A percentile compares a stretch with the other conserved stretches of the same genome.
These are phyloP conservation scores for Xylaria sp. DNA, from an alignment of 2,329 filamentous ascomycete species.

Conservation along the genomic window DNA sequence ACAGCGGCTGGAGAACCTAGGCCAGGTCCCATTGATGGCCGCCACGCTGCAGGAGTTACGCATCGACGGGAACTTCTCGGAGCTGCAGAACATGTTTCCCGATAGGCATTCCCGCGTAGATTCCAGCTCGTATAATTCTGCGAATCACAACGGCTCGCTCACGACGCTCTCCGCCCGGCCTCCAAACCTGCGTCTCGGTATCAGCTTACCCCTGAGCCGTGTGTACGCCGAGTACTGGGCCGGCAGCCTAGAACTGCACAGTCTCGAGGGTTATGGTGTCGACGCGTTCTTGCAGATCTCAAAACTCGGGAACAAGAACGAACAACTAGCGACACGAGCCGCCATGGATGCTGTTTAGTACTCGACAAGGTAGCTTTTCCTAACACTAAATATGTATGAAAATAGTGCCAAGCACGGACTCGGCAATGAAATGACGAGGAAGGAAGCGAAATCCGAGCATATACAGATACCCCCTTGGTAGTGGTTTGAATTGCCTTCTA, in stretches of 20 bases:
- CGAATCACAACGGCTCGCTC: slow-evolving; percentile 66
- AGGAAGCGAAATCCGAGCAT: background rate
- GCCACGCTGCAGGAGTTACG: slow-evolving; percentile 90
- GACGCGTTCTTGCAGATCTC: slow-evolving; percentile 97
- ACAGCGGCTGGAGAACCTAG: slow-evolving; percentile 81
- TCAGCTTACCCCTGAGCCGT: slow-evolving; percentile 90
- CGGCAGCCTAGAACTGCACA: slow-evolving; percentile 87
- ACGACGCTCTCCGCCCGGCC: slow-evolving; percentile 81
- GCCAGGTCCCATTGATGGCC: slow-evolving; percentile 86
- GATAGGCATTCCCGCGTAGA: background rate
- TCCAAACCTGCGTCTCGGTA: slow-evolving; percentile 85
- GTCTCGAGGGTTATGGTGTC: slow-evolving; percentile 91
- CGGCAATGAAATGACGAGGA: background rate
- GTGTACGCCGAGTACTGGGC: slow-evolving; percentile 99
- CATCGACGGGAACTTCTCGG: slow-evolving; percentile 45
- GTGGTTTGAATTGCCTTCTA: background rate
- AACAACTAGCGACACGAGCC: slow-evolving; percentile 81
- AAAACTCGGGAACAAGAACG: slow-evolving; percentile 96
- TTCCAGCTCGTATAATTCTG: background rate
- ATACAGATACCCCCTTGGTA: background rate
- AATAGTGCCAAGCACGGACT: background rate
- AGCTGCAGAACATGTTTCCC: slow-evolving; percentile 32
- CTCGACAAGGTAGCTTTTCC: slow-evolving; percentile 14
- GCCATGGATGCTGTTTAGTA: slow-evolving; percentile 75
- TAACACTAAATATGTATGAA: background rate